Base-by-base conservation (phyloP, 1,284 basidiomycete genomes). In the Paramarasmius palmivorus region DNA sequence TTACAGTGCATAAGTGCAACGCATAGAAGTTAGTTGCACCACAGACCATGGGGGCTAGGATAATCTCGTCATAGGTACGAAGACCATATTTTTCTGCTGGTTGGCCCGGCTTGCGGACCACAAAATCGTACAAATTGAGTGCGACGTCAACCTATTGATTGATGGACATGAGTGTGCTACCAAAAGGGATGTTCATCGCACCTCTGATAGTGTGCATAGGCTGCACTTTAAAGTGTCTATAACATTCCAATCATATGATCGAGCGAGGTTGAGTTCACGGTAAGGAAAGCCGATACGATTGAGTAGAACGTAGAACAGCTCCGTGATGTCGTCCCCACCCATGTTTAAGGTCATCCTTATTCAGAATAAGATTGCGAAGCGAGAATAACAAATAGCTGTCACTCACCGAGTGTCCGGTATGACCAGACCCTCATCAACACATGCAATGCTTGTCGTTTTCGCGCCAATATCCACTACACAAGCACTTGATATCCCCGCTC, bases 381-480 rank as follows among this genome's bases (percentile, higher is more conserved):
- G 29, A 12, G 29, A 32, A 46, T n/a, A 36, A 17, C 36, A 37
- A 48, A 36, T 26, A 25, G 17, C 38, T 37, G 52, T 49, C 40
- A 57, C 71, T 45, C 62, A 92, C 93, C 96, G 84, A 2, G 93
- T 94, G 61, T 99, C 97, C 2, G 89, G 69, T 23, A 95, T 74
- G 14, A 99, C 84, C 48, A 96, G 69, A 1, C 97, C 97, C 65
- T 99, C 97, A 59, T 99, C 97, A 6, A 99, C 91, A 65, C 96
- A 98, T 0, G 95, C 87, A 49, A 99, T 85, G 59, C 84, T 92
- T 2, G 92, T 95, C 57, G 81, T 84, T 22, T 81, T 82, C 5
- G 95, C 90, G 9, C 97, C 97, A 52, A 99, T 86, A 66, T 99
- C 94, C 34, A 99, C 92, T 2, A 99, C 92, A 65, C 96, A 98